Percentiles rank a stretch among this genome's conserved stretches.
These are phyloP conservation scores for Sclerotinia trifoliorum DNA, from an alignment of 2,329 filamentous ascomycete genomes.

Conservation along the genomic window DNA sequence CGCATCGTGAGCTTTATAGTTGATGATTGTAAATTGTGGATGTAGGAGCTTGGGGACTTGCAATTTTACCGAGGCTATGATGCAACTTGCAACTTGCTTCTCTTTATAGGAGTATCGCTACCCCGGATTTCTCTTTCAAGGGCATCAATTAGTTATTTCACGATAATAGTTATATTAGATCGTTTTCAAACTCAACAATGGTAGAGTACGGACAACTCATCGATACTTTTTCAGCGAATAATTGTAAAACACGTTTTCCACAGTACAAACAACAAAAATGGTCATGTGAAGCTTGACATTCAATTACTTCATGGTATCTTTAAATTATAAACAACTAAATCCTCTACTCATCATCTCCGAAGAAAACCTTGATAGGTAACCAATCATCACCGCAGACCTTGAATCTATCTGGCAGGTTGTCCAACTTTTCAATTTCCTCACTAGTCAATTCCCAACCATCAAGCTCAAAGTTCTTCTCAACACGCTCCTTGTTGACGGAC, in stretches of 20 bases:
- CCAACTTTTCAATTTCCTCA: constrained; percentile 68
- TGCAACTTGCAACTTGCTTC: constrained; percentile 4
- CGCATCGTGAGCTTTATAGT: constrained; percentile 22
- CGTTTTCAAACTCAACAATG: background rate
- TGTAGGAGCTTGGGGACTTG: constrained; percentile 14
- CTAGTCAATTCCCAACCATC: constrained; percentile 71
- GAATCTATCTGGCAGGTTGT: constrained; percentile 55
- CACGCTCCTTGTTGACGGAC: constrained; percentile 70
- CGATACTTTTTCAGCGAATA: background rate
- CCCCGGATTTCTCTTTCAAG: background rate
- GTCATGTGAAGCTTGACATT: constrained; percentile 9
- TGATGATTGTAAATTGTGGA: background rate
- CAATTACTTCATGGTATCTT: constrained; percentile 21
- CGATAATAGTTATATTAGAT: background rate
- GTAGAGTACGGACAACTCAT: background rate
- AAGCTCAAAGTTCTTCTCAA: constrained; percentile 72
- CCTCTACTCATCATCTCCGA: constrained; percentile 68
- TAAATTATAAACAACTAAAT: constrained; percentile 44
- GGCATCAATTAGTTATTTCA: background rate
- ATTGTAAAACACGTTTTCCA: background rate
- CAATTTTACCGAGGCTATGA: constrained; percentile 18
- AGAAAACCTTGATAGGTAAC: constrained; percentile 77
- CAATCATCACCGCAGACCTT: constrained; percentile 77
- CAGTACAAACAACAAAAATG: background rate
- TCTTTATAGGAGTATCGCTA: background rate